Evolutionary conservation across 2,329 filamentous ascomycete genomes (phyloP), one percentile per base, ranked within the genome.

Genomic region (Paecilomyces sp.): DNA sequence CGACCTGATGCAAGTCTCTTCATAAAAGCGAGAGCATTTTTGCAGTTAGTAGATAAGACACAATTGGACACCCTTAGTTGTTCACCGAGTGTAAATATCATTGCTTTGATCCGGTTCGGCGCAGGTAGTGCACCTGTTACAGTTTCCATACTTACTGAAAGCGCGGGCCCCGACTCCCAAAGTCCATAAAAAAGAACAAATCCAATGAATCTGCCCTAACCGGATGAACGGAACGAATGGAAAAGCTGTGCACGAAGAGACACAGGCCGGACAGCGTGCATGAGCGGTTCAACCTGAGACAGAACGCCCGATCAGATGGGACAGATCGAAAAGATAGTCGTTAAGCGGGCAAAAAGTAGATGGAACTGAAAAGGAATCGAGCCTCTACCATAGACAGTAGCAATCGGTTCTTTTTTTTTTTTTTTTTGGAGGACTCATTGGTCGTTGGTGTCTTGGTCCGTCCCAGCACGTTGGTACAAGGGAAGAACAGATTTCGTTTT

Each of bases 41-140:
- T 41, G 13, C 1, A 18, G 7, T 22, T 47, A 47, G 41, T 57
- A 47, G 47, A 53, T 41, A 57, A 47, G 54, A 22, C 41, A 47
- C 58, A 57, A 31, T 13, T 57, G 54, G 54, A 57, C 58, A 54
- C 41, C 52, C 30, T 24, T 41, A 54, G 53, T 54, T 41, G 54
- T 34, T 13, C 52, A 30, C 12, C 53, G 13, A 13, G 13, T 31
- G 47, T 50, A 54, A 50, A 50, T 54, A 57, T 50, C 54, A 22
- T 4, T 6, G 41, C 9, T 15, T 5, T 18, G 15, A 15, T 11
- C 15, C n/a, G 41, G 13, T 6, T 47, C 41, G 18, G n/a, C 18
- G n/a, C 41, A 18, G 41, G 41, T n/a, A 3, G 22, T 8, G 41
- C 36, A n/a, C 13, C n/a, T 15, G 36, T n/a, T 47, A 47, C 41